These are phyloP conservation scores for Articulospora tetracladia DNA, from an alignment of 495 filamentous ascomycete genomes.

Conservation along the genomic window DNA sequence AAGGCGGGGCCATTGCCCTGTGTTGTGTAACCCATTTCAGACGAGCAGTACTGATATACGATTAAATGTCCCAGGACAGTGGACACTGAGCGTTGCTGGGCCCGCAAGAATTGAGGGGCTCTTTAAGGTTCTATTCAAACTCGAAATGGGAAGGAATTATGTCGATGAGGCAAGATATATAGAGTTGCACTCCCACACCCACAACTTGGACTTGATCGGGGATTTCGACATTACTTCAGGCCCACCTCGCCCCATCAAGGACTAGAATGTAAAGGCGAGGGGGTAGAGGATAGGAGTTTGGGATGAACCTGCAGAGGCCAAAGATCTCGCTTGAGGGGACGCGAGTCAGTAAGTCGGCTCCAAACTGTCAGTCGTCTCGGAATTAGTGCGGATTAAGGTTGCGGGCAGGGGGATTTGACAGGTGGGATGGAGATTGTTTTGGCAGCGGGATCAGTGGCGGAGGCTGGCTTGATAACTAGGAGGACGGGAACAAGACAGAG, in stretches of 20 bases:
- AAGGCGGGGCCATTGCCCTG: conserved; percentile 13
- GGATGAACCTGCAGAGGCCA: no score
- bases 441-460: no score
- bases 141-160: not conserved
- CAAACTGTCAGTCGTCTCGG: no score
- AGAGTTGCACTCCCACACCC: not conserved
- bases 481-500: no score
- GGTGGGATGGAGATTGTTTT: no score
- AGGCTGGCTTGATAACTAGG: no score
- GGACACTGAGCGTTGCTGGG: not conserved
- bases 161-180: not conserved
- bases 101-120: not conserved
- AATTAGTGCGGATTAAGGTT: no score
- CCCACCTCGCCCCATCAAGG: not conserved
- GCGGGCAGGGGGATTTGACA: no score
- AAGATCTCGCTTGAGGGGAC: no score
- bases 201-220: not conserved
- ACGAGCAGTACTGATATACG: not conserved
- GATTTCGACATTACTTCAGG: not conserved
- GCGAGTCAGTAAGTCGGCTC: no score
- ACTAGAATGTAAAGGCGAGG: no score
- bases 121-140: not conserved
- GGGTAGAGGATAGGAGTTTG: no score
- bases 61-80: not conserved
- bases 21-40: not conserved